Evolutionary conservation across 441 rosid species (phyloP).

Genomic region (Breynia disticha): DNA sequence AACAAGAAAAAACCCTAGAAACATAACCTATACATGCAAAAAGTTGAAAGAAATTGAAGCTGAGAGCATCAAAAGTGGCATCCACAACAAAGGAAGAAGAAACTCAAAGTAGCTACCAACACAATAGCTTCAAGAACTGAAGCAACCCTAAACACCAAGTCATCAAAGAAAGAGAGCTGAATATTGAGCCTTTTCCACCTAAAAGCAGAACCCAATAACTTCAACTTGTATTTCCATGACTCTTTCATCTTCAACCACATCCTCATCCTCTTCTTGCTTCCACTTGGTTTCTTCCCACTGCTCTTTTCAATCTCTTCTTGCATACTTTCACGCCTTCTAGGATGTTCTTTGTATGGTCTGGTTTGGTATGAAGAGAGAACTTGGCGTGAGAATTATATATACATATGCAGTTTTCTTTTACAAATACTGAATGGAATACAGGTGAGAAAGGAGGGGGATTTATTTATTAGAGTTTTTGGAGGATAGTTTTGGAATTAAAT

Average conservation of each 20-base stretch:
- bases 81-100: conserved; percentile 61
- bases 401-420: not conserved
- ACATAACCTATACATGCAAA: not conserved
- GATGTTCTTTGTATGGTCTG: not conserved
- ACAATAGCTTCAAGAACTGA: conserved; percentile 51
- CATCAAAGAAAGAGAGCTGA: conserved; percentile 40
- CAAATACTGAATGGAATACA: not conserved
- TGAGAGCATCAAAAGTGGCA: conserved; percentile 34
- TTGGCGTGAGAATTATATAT: not conserved
- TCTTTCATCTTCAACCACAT: conserved; percentile 23
- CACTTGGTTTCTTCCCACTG: not conserved
- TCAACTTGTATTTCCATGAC: conserved; percentile 29
- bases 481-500: conserved; percentile 15
- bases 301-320: conserved; percentile 10
- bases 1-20: not conserved
- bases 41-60: not conserved
- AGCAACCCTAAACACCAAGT: conserved; percentile 36
- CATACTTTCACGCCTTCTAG: not conserved
- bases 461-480: not conserved
- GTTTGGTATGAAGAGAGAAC: not conserved
- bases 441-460: not conserved
- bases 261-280: conserved; percentile 22
- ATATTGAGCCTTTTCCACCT: conserved; percentile 40
- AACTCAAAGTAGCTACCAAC: conserved; percentile 35
- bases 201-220: conserved; percentile 37